These are phyloP conservation scores for Aspergillus aculeatus DNA, from an alignment of 2,329 filamentous ascomycete species.

Conservation along the genomic window DNA sequence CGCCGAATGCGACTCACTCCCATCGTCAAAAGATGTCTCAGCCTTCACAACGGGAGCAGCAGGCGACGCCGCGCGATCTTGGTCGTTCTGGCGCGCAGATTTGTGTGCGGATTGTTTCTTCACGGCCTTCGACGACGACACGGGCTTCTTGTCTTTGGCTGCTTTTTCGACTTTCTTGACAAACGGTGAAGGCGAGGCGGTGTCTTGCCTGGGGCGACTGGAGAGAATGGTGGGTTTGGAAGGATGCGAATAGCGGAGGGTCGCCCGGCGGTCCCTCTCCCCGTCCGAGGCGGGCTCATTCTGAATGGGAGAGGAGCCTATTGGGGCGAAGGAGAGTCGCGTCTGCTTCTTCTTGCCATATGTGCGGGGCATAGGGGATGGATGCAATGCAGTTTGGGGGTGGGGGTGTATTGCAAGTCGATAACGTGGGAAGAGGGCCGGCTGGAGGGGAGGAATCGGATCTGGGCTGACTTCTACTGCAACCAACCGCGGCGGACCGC, in stretches of 20 bases:
- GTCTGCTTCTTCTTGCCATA: slow-evolving; percentile 40
- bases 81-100: background rate
- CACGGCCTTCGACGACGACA: background rate
- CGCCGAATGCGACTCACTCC: too few relatives aligned
- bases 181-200: background rate
- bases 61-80: background rate
- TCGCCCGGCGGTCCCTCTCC: slow-evolving; percentile 31
- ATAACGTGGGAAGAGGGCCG: background rate
- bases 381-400: background rate
- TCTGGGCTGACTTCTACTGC: background rate
- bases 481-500: slow-evolving; percentile 17
- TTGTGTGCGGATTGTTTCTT: background rate
- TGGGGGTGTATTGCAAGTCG: background rate
- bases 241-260: slow-evolving; percentile 34
- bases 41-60: background rate
- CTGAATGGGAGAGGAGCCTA: slow-evolving; percentile 29
- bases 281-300: slow-evolving; percentile 20
- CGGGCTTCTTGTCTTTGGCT: background rate
- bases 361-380: slow-evolving; percentile 31
- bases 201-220: slow-evolving; percentile 9
- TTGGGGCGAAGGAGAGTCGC: slow-evolving; percentile 43
- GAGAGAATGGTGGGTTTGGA: slow-evolving; percentile 19
- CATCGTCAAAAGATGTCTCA: background rate
- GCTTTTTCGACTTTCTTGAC: background rate
- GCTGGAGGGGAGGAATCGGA: background rate